Evolutionary conservation across 2,329 filamentous ascomycete genomes (phyloP), one percentile per base, ranked within the genome.

Genomic region (Fusarium sp.): DNA sequence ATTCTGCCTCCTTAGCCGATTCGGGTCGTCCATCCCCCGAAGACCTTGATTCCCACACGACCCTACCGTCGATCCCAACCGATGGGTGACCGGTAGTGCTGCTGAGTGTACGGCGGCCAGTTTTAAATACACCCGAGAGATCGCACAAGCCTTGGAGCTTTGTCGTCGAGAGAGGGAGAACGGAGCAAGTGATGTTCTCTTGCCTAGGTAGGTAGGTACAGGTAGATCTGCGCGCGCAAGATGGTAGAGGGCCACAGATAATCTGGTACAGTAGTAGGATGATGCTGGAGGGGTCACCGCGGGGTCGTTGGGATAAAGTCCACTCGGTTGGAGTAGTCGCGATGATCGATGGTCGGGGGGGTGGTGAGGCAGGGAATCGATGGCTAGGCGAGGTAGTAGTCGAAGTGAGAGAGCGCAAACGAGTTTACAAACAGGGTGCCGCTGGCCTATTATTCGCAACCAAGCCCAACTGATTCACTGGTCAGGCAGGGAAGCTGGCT

Each of bases 11-110:
- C 91, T 89, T 81, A 91, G 88, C 81, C 89, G 91, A 84, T 90
- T 90, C 86, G 92, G 90, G 85, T 93, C 91, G 87, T 96, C 94
- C 94, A 97, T 97, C 82, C 90, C 91, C 84, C 84, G 82, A 86
- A 86, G 82, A 80, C 85, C 84, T 82, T 85, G 83, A 83, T 87
- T 84, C 80, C 84, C 82, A 84, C 86, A 85, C 82, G 86, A 85
- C 84, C 85, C 86, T 84, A 87, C 84, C 84, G 86, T 86, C 84
- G 88, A 87, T 87, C 89, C 87, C 81, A 90, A 87, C 87, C 88
- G 89, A 86, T 90, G 88, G 85, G 88, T 88, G 86, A 87, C 88
- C 86, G 91, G 91, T 70, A 79, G 73, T 68, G 69, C 62, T 70
- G 68, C 69, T 54, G 75, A 71, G 45, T 73, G 73, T 77, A 78